These are phyloP conservation scores for Cladophialophora bantiana DNA, from an alignment of 2,329 filamentous ascomycete genomes.

Conservation along the genomic window DNA sequence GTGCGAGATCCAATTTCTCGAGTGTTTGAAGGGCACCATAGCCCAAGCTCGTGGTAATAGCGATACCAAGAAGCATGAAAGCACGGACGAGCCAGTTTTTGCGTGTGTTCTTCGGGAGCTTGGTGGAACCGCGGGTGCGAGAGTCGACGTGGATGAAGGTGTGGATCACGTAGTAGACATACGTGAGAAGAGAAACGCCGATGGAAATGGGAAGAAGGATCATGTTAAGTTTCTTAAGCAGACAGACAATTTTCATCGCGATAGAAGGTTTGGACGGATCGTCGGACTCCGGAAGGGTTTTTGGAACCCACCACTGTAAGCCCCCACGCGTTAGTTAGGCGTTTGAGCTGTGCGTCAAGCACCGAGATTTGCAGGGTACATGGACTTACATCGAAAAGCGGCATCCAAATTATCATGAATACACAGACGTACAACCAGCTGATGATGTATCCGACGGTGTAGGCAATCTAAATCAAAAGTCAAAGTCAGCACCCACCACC, in stretches of 20 bases:
- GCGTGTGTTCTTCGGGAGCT: conserved; percentile 35
- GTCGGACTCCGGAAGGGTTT: conserved; percentile 10
- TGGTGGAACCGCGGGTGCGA: conserved; percentile 27
- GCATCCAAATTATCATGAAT: conserved; percentile 37
- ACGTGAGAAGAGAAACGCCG: conserved; percentile 29
- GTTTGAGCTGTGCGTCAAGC: background rate
- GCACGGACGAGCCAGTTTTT: conserved; percentile 39
- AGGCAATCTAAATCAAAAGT: conserved; percentile 33
- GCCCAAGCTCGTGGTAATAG: conserved; percentile 31
- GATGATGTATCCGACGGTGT: conserved; percentile 38
- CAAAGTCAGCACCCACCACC: conserved; percentile 9
- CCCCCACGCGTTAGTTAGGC: background rate
- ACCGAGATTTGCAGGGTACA: background rate
- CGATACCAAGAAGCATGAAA: conserved; percentile 35
- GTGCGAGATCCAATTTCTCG: conserved; percentile 35
- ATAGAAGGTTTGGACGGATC: conserved; percentile 23
- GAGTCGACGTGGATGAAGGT: conserved; percentile 39
- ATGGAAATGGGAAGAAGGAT: conserved; percentile 37
- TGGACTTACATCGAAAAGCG: conserved; percentile 37
- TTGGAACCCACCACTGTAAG: conserved; percentile 39
- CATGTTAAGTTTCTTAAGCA: conserved; percentile 37
- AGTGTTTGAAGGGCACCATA: conserved; percentile 37
- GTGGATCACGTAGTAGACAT: conserved; percentile 34
- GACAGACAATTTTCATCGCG: conserved; percentile 25
- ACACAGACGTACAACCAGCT: conserved; percentile 39